Evolutionary conservation across 805 yeast genomes (phyloP), one percentile per base, ranked within the genome.

Genomic region (Lachancea thermotolerans): DNA sequence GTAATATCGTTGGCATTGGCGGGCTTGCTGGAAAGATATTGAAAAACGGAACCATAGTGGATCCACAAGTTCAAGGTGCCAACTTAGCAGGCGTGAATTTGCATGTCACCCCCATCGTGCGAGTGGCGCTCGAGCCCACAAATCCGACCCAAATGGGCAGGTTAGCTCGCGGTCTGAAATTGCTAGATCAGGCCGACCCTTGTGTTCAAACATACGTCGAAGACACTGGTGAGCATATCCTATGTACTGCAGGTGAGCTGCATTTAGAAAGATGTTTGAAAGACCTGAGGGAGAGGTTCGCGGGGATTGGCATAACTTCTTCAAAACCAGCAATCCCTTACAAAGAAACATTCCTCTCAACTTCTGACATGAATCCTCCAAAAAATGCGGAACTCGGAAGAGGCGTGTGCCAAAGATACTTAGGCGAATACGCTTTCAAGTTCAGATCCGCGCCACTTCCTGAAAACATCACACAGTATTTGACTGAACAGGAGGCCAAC

Each of bases 321-420:
- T 91, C 96, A 25, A 85, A 87, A 56, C 98, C 99, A 0, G 91
- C 85, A 17, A 95, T 93, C 52, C 98, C 99, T 10, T 93, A 84
- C 61, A 70, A 95, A 50, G 99, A 93, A 62, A 86, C 97, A 0
- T 79, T 87, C 39, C 65, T 77, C 12, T 65, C 66, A 3, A 67
- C 69, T 4, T 64, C 75, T 10, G 81, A 76, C 11, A 67, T 80
- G 72, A 75, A 73, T 37, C 71, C 79, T 1, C 66, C 75, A 4
- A 76, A 71, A 47, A 61, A 70, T 45, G 50, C 70, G 0, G 72
- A 66, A 16, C 48, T 70, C 7, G 79, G 74, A 3, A 69, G 81
- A 53, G 82, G 83, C 35, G 71, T 70, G 2, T 61, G 68, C 9
- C 73, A 72, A 35, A 62, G 81, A 38, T 70, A 67, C 10, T 58